phyloP scores from a whole-genome alignment of 2,329 filamentous ascomycete species.

The Tricladium varicosporioides region DNA sequence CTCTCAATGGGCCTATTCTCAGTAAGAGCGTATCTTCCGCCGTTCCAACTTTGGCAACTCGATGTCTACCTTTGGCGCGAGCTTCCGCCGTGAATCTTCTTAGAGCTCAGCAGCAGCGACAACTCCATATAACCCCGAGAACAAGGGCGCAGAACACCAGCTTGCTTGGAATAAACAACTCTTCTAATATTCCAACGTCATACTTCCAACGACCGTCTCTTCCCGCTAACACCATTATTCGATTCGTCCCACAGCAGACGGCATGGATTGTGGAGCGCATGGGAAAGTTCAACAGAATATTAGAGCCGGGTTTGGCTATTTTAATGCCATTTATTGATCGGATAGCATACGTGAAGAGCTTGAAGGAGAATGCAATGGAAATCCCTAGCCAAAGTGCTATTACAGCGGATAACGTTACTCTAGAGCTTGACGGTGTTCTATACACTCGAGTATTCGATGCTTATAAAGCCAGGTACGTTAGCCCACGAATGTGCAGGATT shows the following conservation, averaged over 20 bases:
- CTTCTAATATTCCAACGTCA: constrained; percentile 55
- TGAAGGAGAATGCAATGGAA: constrained; percentile 95
- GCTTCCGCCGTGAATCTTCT: constrained; percentile 21
- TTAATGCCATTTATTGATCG: constrained; percentile 88
- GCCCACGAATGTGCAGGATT: not conserved
- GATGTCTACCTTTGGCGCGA: constrained; percentile 20
- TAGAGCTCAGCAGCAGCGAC: constrained; percentile 23
- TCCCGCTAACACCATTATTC: constrained; percentile 90
- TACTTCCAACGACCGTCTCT: constrained; percentile 76
- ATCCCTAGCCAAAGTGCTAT: constrained; percentile 98
- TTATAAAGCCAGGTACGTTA: constrained; percentile 84
- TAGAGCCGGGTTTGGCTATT: constrained; percentile 87
- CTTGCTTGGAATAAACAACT: constrained; percentile 30
- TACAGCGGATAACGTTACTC: constrained; percentile 95
- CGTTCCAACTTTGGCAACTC: constrained; percentile 13
- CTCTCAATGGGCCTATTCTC: constrained; percentile 23
- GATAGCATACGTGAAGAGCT: constrained; percentile 95
- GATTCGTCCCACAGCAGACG: constrained; percentile 98
- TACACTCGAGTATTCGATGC: constrained; percentile 97
- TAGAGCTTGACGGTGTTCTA: constrained; percentile 92
- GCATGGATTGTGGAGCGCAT: constrained; percentile 99
- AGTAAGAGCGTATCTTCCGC: constrained; percentile 19
- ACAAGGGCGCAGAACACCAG: constrained; percentile 28
- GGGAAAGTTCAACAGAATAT: constrained; percentile 93
- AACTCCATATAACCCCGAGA: constrained; percentile 26